phyloP scores from a whole-genome alignment of 1,284 basidiomycete species.

The Sanghuangporus sanghuang region DNA sequence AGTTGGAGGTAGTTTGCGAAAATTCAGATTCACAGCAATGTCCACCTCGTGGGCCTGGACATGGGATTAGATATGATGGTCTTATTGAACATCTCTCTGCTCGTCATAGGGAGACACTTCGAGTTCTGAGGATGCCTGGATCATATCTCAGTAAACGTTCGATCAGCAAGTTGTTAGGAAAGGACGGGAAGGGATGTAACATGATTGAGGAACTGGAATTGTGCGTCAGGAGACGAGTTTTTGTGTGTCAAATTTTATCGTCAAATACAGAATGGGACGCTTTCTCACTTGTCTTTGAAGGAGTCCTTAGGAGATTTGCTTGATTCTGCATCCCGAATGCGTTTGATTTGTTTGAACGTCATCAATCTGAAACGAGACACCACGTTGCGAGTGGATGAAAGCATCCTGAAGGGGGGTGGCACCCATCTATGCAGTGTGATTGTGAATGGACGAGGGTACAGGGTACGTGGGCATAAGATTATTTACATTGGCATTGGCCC shows the following conservation, averaged over 20 bases:
- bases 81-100: constrained; percentile 2
- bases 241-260: background rate
- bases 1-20: constrained; percentile 7
- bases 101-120: background rate
- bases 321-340: background rate
- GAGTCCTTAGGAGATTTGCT: background rate
- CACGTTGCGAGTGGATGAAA: background rate
- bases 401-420: background rate
- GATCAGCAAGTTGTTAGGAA: background rate
- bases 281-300: background rate
- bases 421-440: background rate
- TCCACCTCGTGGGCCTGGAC: background rate
- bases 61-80: constrained; percentile 8
- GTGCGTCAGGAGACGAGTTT: background rate
- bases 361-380: background rate
- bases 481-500: background rate
- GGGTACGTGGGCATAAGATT: background rate
- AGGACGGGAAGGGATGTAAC: background rate
- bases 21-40: background rate
- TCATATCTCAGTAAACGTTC: background rate
- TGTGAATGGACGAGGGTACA: background rate
- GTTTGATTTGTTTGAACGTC: background rate
- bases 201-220: constrained; percentile 1
- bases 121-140: background rate
- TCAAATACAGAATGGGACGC: background rate